Conservation (phyloP, 83 land plant species). For the Picea abies region DNA sequence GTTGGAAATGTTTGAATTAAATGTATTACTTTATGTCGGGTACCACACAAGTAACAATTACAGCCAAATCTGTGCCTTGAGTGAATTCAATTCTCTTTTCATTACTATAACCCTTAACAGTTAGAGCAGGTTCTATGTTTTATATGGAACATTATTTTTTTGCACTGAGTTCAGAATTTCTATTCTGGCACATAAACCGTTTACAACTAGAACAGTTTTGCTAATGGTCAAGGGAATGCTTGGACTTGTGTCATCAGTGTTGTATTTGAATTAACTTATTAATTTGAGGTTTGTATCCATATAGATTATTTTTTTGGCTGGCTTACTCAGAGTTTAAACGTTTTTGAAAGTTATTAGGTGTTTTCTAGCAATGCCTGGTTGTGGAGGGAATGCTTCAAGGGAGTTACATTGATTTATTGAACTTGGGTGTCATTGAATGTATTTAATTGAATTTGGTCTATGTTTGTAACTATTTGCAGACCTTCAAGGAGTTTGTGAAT, state of each 20-base stretch:
- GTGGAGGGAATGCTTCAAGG: not conserved
- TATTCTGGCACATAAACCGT: not conserved
- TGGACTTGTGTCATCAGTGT: too few species aligned
- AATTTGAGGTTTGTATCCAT: not conserved
- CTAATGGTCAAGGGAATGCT: too few species aligned
- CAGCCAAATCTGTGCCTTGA: not conserved
- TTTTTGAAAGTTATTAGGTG: not conserved
- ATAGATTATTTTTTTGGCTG: not conserved
- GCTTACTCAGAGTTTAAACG: not conserved
- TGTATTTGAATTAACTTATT: too few species aligned
- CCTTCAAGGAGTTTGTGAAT: conserved; percentile 65
- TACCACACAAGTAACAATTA: not conserved
- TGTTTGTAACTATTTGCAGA: conserved; percentile 25
- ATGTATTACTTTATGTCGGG: not conserved
- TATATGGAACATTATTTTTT: not conserved
- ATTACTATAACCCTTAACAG: not conserved
- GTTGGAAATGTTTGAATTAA: not conserved
- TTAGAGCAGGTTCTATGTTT: not conserved
- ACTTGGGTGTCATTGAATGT: not conserved
- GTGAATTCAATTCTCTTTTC: not conserved
- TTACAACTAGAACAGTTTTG: not conserved
- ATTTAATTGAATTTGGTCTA: not conserved
- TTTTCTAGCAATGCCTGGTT: not conserved
- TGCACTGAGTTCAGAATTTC: not conserved
- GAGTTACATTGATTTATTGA: not conserved